These are phyloP conservation scores for Microbotryomycetes sp. DNA, from an alignment of 1,284 basidiomycete genomes.

Conservation along the genomic window DNA sequence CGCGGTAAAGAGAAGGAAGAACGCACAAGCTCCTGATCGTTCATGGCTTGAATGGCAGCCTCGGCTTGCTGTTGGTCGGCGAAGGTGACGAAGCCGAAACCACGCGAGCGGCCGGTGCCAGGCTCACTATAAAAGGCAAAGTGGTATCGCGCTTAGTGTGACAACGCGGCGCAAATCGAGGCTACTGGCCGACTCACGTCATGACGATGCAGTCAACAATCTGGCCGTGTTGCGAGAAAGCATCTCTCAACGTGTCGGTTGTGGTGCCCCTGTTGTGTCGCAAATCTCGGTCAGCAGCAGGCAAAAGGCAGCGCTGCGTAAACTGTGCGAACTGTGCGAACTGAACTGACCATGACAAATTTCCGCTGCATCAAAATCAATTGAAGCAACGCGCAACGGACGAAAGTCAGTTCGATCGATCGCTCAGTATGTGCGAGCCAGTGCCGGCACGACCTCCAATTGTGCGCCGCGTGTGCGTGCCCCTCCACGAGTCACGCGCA, in stretches of 20 bases:
- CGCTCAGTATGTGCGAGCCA: background rate
- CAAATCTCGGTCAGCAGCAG: too few species aligned
- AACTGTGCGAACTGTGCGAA: background rate
- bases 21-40: slow-evolving; percentile 36
- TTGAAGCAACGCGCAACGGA: background rate
- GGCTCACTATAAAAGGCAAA: slow-evolving; percentile 17
- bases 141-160: too few species aligned
- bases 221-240: slow-evolving; percentile 32
- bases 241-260: slow-evolving; percentile 30
- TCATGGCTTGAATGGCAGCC: slow-evolving; percentile 33
- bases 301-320: background rate
- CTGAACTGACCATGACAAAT: slow-evolving; percentile 27
- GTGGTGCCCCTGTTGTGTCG: slow-evolving; percentile 21
- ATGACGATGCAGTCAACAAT: slow-evolving; percentile 36
- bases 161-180: too few species aligned
- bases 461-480: background rate
- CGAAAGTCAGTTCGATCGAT: background rate
- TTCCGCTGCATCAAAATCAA: slow-evolving; percentile 12
- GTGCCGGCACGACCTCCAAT: background rate
- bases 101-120: slow-evolving; percentile 34
- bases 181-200: too few species aligned
- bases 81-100: slow-evolving; percentile 35
- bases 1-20: background rate
- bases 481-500: background rate
- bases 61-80: slow-evolving; percentile 29